phyloP scores from a whole-genome alignment of 176 grass and related monocot genomes.

The bread wheat (Triticum aestivum) region IWGSC_CS_RefSeq_v2.1 NC_057804.1:245225799-245226298 shows the following conservation, averaged over 20 bases:
- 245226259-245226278: constrained; percentile 21
- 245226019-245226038: constrained; percentile 82
- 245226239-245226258: not conserved
- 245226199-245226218: not conserved
- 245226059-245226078: constrained; percentile 86
- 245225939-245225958: constrained; percentile 89
- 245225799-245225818: not conserved
- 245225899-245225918: constrained; percentile 98
- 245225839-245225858: not conserved
- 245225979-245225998: constrained; percentile 90
- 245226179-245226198: not conserved
- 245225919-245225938: constrained; percentile 87
- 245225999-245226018: constrained; percentile 90
- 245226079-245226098: constrained; percentile 62
- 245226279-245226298: too few species aligned
- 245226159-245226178: not conserved
- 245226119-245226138: not conserved
- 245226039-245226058: constrained; percentile 87
- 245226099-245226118: constrained; percentile 85
- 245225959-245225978: constrained; percentile 98
- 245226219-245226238: constrained; percentile 24
- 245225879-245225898: constrained; percentile 98
- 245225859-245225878: constrained; percentile 73
- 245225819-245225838: not conserved
- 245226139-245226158: too few species aligned